phyloP scores from a whole-genome alignment of 305 asterid species.

The Solanum hybrid region DNA sequence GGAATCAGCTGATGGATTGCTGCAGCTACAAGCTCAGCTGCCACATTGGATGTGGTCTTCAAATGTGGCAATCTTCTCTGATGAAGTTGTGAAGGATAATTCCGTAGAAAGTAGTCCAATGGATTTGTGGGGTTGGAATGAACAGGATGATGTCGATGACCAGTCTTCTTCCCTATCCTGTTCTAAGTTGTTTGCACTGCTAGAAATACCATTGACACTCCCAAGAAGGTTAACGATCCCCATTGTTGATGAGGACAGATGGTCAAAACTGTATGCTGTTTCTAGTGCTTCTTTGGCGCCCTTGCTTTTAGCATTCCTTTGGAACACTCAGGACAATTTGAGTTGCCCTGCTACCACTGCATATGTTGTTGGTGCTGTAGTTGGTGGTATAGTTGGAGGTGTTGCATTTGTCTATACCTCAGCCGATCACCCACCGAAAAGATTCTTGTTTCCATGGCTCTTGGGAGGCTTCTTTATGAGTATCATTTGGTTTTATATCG shows the following conservation, averaged over 20 bases:
- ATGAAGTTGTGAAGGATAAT: slow-evolving; percentile 21
- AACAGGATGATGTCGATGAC: slow-evolving; percentile 10
- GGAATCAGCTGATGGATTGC: slow-evolving; percentile 20
- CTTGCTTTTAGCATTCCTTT: slow-evolving; percentile 41
- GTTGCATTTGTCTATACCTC: slow-evolving; percentile 38
- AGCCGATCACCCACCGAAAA: slow-evolving; percentile 42
- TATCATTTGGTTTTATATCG: slow-evolving; percentile 69
- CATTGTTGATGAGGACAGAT: slow-evolving; percentile 57
- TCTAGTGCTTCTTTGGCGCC: slow-evolving; percentile 59
- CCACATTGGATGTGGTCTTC: slow-evolving; percentile 71
- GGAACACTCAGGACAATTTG: slow-evolving; percentile 22
- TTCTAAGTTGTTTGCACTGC: slow-evolving; percentile 33
- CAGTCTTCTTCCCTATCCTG: slow-evolving; percentile 26
- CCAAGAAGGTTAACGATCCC: slow-evolving; percentile 75
- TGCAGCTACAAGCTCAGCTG: slow-evolving; percentile 28
- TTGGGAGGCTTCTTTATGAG: slow-evolving; percentile 80
- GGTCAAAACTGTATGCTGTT: slow-evolving; percentile 74
- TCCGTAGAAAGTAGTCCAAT: slow-evolving; percentile 11
- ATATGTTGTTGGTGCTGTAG: slow-evolving; percentile 16
- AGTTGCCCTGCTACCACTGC: slow-evolving; percentile 3
- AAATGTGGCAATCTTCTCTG: slow-evolving; percentile 47
- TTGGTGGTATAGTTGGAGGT: slow-evolving; percentile 38
- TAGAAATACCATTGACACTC: slow-evolving; percentile 52
- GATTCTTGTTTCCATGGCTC: slow-evolving; percentile 57
- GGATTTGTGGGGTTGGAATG: slow-evolving; percentile 66